A percentile compares a stretch with the other conserved stretches of the same genome.
These are phyloP conservation scores for Candida sp. DNA, from an alignment of 1,139 yeast genomes.

Conservation along the genomic window DNA sequence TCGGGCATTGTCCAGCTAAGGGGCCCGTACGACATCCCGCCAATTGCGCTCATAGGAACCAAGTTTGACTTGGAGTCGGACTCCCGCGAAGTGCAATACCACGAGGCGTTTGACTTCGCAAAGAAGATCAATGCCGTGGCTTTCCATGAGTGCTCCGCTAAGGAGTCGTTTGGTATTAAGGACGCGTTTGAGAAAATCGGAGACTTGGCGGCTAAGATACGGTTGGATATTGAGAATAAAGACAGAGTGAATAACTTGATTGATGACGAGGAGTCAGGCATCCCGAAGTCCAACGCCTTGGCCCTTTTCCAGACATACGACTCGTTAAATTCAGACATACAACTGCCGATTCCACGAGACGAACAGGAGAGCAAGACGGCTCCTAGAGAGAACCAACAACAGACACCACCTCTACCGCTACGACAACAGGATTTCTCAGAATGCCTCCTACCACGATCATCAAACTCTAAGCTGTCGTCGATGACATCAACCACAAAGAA, in stretches of 20 bases:
- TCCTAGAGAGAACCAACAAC: background rate
- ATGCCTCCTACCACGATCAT: background rate
- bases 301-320: background rate
- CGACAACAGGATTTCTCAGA: background rate
- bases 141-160: conserved; percentile 35
- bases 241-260: background rate
- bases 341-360: background rate
- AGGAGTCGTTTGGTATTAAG: conserved; percentile 22
- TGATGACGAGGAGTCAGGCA: background rate
- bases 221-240: background rate
- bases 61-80: conserved; percentile 29
- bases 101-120: conserved; percentile 35
- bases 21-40: conserved; percentile 23
- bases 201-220: conserved; percentile 2
- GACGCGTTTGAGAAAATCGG: conserved; percentile 26
- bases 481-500: background rate
- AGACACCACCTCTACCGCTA: background rate
- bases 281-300: background rate
- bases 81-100: conserved; percentile 27
- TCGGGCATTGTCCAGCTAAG: conserved; percentile 24
- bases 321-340: background rate
- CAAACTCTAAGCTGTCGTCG: background rate
- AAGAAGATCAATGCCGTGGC: conserved; percentile 27
- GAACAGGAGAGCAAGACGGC: background rate
- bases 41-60: conserved; percentile 36